Percentiles rank a stretch among this genome's conserved stretches.
These are phyloP conservation scores for Mortierella sp. DNA, from an alignment of 371 early-diverging fungal species.

Conservation along the genomic window DNA sequence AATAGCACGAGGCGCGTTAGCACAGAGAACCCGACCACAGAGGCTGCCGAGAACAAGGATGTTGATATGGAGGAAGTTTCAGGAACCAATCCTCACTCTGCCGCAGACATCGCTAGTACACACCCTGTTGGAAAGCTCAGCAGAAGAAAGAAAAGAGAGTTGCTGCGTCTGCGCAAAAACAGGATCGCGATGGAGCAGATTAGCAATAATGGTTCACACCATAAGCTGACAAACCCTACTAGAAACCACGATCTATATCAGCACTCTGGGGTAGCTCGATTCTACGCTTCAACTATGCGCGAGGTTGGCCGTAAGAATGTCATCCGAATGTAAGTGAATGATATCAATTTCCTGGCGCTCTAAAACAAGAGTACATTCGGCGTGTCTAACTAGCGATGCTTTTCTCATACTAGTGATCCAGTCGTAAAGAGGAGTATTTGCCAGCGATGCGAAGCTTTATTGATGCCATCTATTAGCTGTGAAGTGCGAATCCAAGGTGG, in stretches of 20 bases:
- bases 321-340: slow-evolving; percentile 36
- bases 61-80: neutral
- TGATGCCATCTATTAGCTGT: slow-evolving; percentile 40
- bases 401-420: slow-evolving; percentile 29
- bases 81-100: neutral
- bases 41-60: neutral
- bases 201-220: slow-evolving; percentile 19
- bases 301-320: slow-evolving; percentile 55
- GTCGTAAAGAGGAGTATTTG: slow-evolving; percentile 39
- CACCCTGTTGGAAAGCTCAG: slow-evolving; percentile 9
- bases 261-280: slow-evolving; percentile 39
- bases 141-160: slow-evolving; percentile 17
- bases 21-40: neutral
- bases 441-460: slow-evolving; percentile 43
- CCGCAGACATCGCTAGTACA: neutral
- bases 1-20: neutral
- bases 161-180: slow-evolving; percentile 23
- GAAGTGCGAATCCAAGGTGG: slow-evolving; percentile 46
- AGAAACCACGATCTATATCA: slow-evolving; percentile 4
- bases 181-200: slow-evolving; percentile 44
- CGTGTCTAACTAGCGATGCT: neutral
- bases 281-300: slow-evolving; percentile 44
- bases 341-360: neutral
- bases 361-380: neutral
- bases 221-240: slow-evolving; percentile 8